Evolutionary conservation across 176 grass and related monocot genomes (phyloP).

Genomic region (Zizania latifolia): DNA sequence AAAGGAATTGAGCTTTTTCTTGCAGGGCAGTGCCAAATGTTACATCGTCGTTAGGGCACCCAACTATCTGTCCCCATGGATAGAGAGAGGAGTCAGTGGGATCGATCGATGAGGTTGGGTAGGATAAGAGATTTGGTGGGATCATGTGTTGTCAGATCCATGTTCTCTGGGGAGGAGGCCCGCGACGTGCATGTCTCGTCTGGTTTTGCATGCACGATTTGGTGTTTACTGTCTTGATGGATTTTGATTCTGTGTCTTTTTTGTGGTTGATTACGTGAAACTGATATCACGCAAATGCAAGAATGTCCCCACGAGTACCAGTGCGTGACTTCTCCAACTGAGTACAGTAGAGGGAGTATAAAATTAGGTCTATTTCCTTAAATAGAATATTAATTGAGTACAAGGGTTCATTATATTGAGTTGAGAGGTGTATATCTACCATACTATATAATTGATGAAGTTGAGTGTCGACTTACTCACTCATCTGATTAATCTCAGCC

Average conservation of each 20-base stretch:
- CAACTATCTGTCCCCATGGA: background rate
- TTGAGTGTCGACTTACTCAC: too few species aligned
- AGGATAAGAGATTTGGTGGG: background rate
- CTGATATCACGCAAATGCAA: background rate
- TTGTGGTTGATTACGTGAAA: background rate
- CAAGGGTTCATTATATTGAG: too few species aligned
- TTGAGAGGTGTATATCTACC: too few species aligned
- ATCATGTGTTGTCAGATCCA: background rate
- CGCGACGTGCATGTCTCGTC: background rate
- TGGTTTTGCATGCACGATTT: background rate
- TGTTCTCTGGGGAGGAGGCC: background rate
- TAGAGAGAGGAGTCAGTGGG: background rate
- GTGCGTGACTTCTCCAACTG: too few species aligned
- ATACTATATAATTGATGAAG: too few species aligned
- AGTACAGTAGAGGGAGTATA: too few species aligned
- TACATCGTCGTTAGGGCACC: slow-evolving; percentile 14
- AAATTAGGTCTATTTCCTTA: too few species aligned
- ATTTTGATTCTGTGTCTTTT: background rate
- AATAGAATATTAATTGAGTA: too few species aligned
- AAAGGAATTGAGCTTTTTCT: background rate
- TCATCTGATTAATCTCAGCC: too few species aligned
- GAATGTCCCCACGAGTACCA: too few species aligned
- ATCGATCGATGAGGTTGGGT: background rate
- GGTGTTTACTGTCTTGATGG: background rate
- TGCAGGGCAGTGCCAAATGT: background rate